Evolutionary conservation across 2,329 filamentous ascomycete species (phyloP), one percentile per base, ranked within the genome.

Genomic region (Diplodia sapinea): DNA sequence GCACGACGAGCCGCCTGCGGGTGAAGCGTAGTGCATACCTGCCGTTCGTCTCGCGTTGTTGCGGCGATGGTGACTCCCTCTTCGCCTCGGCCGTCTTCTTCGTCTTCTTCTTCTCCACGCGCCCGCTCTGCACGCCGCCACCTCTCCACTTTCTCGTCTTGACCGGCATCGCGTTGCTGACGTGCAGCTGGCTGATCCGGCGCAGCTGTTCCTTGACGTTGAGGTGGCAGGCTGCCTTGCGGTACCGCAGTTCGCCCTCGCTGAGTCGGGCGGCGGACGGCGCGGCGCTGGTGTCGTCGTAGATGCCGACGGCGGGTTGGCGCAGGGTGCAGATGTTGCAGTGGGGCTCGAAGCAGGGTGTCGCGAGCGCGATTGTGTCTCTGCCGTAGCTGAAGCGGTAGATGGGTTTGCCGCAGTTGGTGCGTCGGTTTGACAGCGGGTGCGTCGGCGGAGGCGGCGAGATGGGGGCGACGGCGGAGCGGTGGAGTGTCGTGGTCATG

Each of bases 361-460:
- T 61, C 8, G 20, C 17, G 47, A 67, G 55, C 0, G 33, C 55
- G 23, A 67, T 31, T 13, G 5, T 43, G 65, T 67, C 13, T 29
- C 33, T 52, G 2, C 12, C 23, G 65, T 67, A 67, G 12, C 56
- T 13, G 65, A 67, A 67, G 49, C 65, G 65, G 65, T 61, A 52
- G 47, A 36, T 20, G 5, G 15, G 55, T 23, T 49, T 38, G 23
- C 56, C 23, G 65, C 65, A 67, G 56, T 67, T 67, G 56, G 65
- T 52, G 23, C 54, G 52, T 11, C 43, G 26, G 31, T 9, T 33
- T 6, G 31, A 33, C 31, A 9, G 31, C 31, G n/a, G 56, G 1
- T 9, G 13, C 3, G 26, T 26, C 26, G 3, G 5, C 20, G 26
- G 13, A 4, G 4, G 12, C 4, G 26, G 20, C 15, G 38, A 8